Evolutionary conservation across 2,329 filamentous ascomycete species (phyloP), one percentile per base, ranked within the genome.

Genomic region (Monosporascus ibericus): DNA sequence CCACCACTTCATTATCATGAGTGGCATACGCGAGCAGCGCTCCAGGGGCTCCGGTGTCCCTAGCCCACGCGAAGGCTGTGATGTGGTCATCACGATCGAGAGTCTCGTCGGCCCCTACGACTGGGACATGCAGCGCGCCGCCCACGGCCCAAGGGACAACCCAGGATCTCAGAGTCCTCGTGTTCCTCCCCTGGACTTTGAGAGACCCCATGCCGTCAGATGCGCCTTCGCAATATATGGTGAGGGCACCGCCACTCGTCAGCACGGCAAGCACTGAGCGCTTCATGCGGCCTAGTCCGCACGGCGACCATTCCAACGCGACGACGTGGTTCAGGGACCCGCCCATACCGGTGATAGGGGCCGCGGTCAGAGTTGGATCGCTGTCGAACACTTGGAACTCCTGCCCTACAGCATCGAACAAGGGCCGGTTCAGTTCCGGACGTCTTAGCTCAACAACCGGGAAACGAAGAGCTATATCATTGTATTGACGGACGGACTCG

Each of bases 91-190:
- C 65, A 25, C 61, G 60, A n/a, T 62, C 65, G 1, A 69, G 57
- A 27, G 59, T 52, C 37, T 65, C 51, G 52, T 65, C 56, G 1
- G 56, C 60, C 56, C 60, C 68, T 34, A 68, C 65, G 27, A 73
- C 71, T 0, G 79, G 79, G 7, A 82, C 63, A 6, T 78, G 71
- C 27, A 81, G 54, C 3, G 72, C 72, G 40, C 75, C 78, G 6
- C 81, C 81, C 3, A 83, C 65, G 0, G 77, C 78, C 80, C 80
- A 84, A 1, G 82, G 70, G 1, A 78, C 71, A 51, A 73, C 70
- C 80, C 80, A 84, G 17, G 70, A 71, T 27, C 67, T 61, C 40
- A 70, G 61, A 27, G 74, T 72, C 58, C 77, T 74, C 9, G 71
- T 67, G 17, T 72, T 68, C 9, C 66, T 66, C 8, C 71, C 66